A percentile compares a stretch with the other conserved stretches of the same genome.
Evolutionary conservation across 73 alveolate genomes (phyloP).

Genomic region (Paramecium bursaria): DNA sequence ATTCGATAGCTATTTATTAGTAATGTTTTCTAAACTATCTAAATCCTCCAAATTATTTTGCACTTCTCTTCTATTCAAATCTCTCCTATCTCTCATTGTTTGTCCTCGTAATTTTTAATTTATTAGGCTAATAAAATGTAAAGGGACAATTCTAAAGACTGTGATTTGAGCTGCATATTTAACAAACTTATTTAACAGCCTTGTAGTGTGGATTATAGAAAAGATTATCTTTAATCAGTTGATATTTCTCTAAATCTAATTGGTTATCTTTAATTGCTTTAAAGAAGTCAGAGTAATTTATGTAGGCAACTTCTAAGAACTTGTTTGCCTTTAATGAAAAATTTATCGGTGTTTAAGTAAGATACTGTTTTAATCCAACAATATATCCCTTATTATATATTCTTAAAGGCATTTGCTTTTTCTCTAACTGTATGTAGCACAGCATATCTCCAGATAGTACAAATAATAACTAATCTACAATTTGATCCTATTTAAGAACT

Average conservation of each 20-base stretch:
- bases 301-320: not conserved
- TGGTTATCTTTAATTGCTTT: not conserved
- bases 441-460: not conserved
- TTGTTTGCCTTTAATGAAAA: not conserved
- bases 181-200: not conserved
- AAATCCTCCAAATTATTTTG: not conserved
- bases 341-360: not conserved
- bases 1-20: not conserved
- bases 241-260: not conserved
- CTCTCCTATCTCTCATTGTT: not conserved
- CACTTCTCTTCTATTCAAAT: not conserved
- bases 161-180: not conserved
- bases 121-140: not conserved
- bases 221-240: not conserved
- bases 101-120: not conserved
- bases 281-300: not conserved
- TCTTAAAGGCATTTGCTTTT: not conserved
- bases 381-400: not conserved
- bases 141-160: not conserved
- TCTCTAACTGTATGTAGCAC: too few relatives aligned
- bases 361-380: not conserved
- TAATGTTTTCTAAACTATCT: too few relatives aligned
- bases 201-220: not conserved
- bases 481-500: not conserved
- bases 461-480: not conserved